A percentile compares a stretch with the other conserved stretches of the same genome.
phyloP scores from a whole-genome alignment of 306 rosid genomes.

The Vicia faba region DNA sequence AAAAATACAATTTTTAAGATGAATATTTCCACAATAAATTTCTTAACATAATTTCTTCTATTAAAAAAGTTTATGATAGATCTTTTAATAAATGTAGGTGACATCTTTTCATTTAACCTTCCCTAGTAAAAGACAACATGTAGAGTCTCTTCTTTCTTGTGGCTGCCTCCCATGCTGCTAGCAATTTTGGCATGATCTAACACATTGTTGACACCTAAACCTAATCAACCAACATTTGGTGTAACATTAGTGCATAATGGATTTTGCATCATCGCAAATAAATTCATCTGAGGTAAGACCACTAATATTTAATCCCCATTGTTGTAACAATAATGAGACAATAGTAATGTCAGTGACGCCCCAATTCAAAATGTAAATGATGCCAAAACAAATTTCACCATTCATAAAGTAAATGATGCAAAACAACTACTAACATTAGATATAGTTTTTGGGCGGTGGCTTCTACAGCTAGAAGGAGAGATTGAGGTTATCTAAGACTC shows the following conservation, averaged over 20 bases:
- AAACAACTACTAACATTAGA: too few relatives aligned
- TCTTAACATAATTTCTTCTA: too few relatives aligned
- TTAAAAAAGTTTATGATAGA: background rate
- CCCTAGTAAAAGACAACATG: background rate
- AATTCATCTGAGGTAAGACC: background rate
- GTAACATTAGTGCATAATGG: constrained; percentile 1
- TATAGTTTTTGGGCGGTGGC: background rate
- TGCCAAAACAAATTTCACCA: background rate
- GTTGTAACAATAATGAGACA: background rate
- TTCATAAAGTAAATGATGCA: too few relatives aligned
- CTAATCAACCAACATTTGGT: background rate
- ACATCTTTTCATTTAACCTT: background rate
- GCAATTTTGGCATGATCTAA: background rate
- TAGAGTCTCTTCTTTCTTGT: background rate
- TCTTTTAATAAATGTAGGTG: background rate
- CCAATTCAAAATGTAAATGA: background rate
- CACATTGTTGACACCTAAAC: background rate
- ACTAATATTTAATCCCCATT: background rate
- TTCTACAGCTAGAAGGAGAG: too few relatives aligned
- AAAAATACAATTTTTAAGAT: too few relatives aligned
- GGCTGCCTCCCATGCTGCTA: background rate
- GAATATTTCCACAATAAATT: too few relatives aligned
- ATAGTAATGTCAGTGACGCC: background rate
- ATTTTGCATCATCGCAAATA: background rate
- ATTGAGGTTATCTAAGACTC: too few relatives aligned